Base-by-base conservation (phyloP, 1,284 basidiomycete species). In the Peniophora sp. region DNA sequence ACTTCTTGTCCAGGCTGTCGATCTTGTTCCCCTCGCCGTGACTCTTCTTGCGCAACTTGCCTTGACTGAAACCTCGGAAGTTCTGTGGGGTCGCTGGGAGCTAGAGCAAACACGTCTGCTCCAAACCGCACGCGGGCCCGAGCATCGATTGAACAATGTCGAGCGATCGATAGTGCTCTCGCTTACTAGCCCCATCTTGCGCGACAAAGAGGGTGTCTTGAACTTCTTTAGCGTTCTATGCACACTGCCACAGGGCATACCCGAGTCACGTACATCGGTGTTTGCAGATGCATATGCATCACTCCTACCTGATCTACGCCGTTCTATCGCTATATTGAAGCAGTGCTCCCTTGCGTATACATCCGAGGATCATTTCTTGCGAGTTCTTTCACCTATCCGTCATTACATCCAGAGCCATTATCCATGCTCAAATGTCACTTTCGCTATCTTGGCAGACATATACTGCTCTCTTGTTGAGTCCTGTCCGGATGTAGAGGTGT, bases 11-110 rank as follows among this genome's bases (percentile, higher is more conserved):
- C 1, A 20, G 6, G 41, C 41, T 32, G 49, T 50, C 10, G 49
- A 50, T n/a, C 22, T 20, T 22, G 12, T 50, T 8, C 49, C 49
- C 16, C 25, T 50, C 17, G 49, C 49, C 10, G 23, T 50, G 9
- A 32, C 23, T 6, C 23, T 50, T 3, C 11, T 50, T n/a, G 49
- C 39, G 3, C 39, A 43, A 16, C 23, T 32, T 24, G 39, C 49
- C 14, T 24, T 10, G 34, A n/a, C 34, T n/a, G 34, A 10, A 10
- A 10, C 34, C 10, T 10, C n/a, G 10, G 34, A 36, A n/a, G 10
- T 36, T n/a, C 34, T 36, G 10, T 36, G 34, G 34, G 10, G 10
- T 10, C 34, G n/a, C 34, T 36, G 34, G 34, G n/a, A 10, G 34
- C 10, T n/a, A n/a, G 10, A 36, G 10, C 34, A 36, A 10, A 36